Conservation (phyloP, 139 green algal genomes). For the Yamagishiella unicocca region DNA sequence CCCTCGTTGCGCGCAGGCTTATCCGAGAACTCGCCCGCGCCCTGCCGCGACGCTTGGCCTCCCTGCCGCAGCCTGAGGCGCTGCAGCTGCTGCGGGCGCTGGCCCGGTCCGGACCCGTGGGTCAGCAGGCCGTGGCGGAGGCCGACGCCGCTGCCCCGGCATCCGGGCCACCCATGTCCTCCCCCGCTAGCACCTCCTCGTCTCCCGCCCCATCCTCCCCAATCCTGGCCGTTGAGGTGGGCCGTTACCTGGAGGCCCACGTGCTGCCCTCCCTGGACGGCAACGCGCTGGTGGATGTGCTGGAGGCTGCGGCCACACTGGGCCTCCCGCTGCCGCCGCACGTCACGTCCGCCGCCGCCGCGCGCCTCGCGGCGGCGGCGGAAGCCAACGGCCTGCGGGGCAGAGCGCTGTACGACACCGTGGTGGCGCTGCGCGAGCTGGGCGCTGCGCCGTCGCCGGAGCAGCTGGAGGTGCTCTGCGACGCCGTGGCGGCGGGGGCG, state of each 20-base stretch:
- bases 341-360: not conserved
- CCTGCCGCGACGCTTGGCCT: constrained; percentile 3
- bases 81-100: not conserved
- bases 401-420: not conserved
- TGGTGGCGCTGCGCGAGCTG: not conserved
- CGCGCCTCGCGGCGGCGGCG: not conserved
- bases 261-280: not conserved
- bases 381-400: not conserved
- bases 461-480: not conserved
- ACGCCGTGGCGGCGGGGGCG: not conserved
- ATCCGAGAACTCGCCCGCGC: not conserved
- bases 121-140: not conserved
- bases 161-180: not conserved
- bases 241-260: not conserved
- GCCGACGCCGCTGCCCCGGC: not conserved
- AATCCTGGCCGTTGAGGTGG: not conserved
- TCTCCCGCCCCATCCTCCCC: not conserved
- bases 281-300: not conserved
- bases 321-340: not conserved
- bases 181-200: not conserved
- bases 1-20: not conserved
- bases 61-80: not conserved
- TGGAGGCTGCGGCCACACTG: not conserved
- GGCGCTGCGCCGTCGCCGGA: not conserved
- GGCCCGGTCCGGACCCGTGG: not conserved